These are phyloP conservation scores for Epipyxis sp. DNA, from an alignment of 108 stramenopile species.

Conservation along the genomic window DNA sequence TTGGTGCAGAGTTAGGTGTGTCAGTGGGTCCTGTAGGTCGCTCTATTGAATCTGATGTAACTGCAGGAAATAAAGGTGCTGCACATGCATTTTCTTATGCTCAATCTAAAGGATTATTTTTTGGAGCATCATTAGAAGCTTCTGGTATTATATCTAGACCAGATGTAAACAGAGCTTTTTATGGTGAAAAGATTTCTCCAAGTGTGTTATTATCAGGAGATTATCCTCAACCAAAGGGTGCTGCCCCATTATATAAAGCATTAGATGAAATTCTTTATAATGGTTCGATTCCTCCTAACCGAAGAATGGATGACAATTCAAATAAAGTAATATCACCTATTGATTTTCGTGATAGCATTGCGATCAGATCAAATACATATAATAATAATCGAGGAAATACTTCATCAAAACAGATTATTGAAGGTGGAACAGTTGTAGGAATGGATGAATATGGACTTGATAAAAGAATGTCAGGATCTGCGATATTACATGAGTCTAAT, in stretches of 20 bases:
- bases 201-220: slow-evolving; percentile 54
- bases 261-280: slow-evolving; percentile 45
- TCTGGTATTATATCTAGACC: slow-evolving; percentile 71
- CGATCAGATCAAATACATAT: too few species aligned
- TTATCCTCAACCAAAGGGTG: slow-evolving; percentile 65
- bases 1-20: slow-evolving; percentile 91
- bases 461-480: too few species aligned
- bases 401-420: too few species aligned
- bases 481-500: too few species aligned
- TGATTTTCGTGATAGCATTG: too few species aligned
- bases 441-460: too few species aligned
- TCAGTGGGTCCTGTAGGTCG: slow-evolving; percentile 89
- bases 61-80: slow-evolving; percentile 59
- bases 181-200: slow-evolving; percentile 62
- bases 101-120: slow-evolving; percentile 84
- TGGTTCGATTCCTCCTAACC: neutral
- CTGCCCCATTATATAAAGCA: slow-evolving; percentile 67
- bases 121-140: slow-evolving; percentile 85
- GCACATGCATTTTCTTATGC: slow-evolving; percentile 88
- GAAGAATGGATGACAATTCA: too few species aligned
- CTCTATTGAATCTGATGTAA: slow-evolving; percentile 73
- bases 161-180: slow-evolving; percentile 90
- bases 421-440: too few species aligned
- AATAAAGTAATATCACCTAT: too few species aligned
- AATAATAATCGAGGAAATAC: too few species aligned